phyloP scores from a whole-genome alignment of 768 basidiomycete genomes.

The Lactarius quietus region DNA sequence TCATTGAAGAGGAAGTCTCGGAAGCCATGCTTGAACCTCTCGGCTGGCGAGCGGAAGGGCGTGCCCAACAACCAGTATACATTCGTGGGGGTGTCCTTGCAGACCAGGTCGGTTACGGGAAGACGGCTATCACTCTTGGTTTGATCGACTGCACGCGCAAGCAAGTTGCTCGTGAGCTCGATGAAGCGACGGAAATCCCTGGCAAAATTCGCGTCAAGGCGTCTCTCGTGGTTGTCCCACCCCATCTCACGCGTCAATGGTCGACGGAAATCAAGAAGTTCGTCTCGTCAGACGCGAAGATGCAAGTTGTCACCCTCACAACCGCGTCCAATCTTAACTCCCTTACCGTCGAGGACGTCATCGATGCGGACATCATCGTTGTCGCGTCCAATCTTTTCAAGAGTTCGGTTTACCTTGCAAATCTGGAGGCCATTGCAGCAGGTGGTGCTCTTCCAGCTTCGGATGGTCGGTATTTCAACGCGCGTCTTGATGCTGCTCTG shows the following conservation, averaged over 20 bases:
- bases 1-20: constrained; percentile 91
- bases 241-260: constrained; percentile 91
- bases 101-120: constrained; percentile 96
- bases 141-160: constrained; percentile 72
- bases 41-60: constrained; percentile 93
- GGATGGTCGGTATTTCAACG: constrained; percentile 89
- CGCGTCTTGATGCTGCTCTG: constrained; percentile 65
- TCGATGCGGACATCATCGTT: constrained; percentile 82
- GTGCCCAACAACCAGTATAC: constrained; percentile 69
- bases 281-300: constrained; percentile 45
- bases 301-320: constrained; percentile 63
- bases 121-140: constrained; percentile 91
- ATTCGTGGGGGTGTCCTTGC: constrained; percentile 90
- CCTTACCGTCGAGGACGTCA: constrained; percentile 66
- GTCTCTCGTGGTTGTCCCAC: constrained; percentile 82
- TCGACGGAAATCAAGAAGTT: constrained; percentile 83
- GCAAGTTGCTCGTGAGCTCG: constrained; percentile 55
- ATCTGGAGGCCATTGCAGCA: constrained; percentile 66
- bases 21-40: constrained; percentile 83
- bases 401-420: constrained; percentile 70
- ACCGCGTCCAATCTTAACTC: constrained; percentile 69
- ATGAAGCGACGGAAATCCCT: constrained; percentile 41
- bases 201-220: constrained; percentile 79
- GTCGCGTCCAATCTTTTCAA: constrained; percentile 86
- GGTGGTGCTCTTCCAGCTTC: constrained; percentile 59